These are phyloP conservation scores for Septoria linicola DNA, from an alignment of 2,329 filamentous ascomycete species.

Conservation along the genomic window DNA sequence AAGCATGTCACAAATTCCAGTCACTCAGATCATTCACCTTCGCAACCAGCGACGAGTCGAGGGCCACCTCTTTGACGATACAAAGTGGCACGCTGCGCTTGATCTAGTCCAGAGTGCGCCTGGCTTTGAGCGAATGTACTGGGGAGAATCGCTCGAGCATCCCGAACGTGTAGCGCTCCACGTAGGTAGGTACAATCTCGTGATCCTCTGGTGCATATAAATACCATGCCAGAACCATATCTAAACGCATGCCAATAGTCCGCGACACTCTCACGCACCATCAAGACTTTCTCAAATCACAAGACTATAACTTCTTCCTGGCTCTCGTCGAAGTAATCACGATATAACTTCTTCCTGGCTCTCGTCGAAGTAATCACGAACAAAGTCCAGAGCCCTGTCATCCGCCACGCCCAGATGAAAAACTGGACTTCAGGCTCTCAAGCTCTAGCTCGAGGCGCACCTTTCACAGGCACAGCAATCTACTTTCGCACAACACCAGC, in stretches of 20 bases:
- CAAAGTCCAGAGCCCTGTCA: neutral
- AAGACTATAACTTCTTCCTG: conserved; percentile 6
- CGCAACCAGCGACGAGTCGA: neutral
- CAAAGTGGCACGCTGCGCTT: conserved; percentile 12
- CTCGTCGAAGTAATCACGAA: conserved; percentile 7
- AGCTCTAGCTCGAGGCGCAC: conserved; percentile 17
- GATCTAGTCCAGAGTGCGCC: conserved; percentile 2
- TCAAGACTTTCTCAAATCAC: conserved; percentile 13
- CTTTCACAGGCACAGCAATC: conserved; percentile 19
- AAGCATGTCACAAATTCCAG: neutral
- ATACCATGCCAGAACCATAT: no score
- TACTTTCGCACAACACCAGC: conserved; percentile 15
- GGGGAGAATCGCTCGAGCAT: conserved; percentile 16
- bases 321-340: conserved; percentile 5
- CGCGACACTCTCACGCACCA: conserved; percentile 14
- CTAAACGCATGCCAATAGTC: no score
- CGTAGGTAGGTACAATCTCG: conserved; percentile 11
- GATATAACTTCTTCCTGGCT: no score
- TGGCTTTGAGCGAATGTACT: conserved; percentile 16
- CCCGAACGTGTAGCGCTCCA: conserved; percentile 18
- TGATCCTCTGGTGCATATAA: no score
- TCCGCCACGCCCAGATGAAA: conserved; percentile 14
- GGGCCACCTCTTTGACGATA: conserved; percentile 7
- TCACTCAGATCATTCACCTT: conserved; percentile 20
- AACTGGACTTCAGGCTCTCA: conserved; percentile 16